These are phyloP conservation scores for Zalaria sp. DNA, from an alignment of 2,329 filamentous ascomycete species.

Conservation along the genomic window DNA sequence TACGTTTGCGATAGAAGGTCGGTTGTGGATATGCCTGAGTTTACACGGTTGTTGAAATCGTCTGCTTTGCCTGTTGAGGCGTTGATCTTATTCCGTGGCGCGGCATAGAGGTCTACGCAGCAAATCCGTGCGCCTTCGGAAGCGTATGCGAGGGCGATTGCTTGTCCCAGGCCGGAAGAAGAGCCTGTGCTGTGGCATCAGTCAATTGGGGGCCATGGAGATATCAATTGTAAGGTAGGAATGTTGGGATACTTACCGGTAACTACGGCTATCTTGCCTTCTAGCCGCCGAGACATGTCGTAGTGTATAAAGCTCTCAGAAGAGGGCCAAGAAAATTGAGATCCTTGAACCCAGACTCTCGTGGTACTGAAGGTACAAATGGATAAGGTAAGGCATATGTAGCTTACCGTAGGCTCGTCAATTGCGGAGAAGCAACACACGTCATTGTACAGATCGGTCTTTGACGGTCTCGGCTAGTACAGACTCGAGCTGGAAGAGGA, in stretches of 20 bases:
- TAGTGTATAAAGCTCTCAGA: too few relatives aligned
- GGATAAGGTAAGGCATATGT: too few relatives aligned
- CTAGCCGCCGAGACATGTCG: background rate
- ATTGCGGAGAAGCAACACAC: too few relatives aligned
- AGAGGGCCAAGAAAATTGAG: too few relatives aligned
- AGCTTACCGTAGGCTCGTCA: too few relatives aligned
- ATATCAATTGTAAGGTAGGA: background rate
- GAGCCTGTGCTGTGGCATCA: conserved; percentile 8
- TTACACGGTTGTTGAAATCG: conserved; percentile 13
- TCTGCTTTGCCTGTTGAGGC: conserved; percentile 17
- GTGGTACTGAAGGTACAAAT: too few relatives aligned
- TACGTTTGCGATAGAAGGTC: conserved; percentile 7
- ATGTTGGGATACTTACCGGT: background rate
- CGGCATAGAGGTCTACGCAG: conserved; percentile 17
- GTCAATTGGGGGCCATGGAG: background rate
- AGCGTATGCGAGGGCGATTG: conserved; percentile 14
- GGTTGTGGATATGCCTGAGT: conserved; percentile 6
- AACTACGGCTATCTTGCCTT: background rate
- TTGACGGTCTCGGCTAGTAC: too few relatives aligned
- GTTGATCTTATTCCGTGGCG: conserved; percentile 15
- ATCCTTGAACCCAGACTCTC: too few relatives aligned
- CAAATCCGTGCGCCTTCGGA: conserved; percentile 15
- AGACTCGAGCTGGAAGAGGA: too few relatives aligned
- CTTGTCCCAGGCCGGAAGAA: conserved; percentile 16
- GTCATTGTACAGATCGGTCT: too few relatives aligned